These are phyloP conservation scores for Penicillium sp. DNA, from an alignment of 2,329 filamentous ascomycete species.

Conservation along the genomic window DNA sequence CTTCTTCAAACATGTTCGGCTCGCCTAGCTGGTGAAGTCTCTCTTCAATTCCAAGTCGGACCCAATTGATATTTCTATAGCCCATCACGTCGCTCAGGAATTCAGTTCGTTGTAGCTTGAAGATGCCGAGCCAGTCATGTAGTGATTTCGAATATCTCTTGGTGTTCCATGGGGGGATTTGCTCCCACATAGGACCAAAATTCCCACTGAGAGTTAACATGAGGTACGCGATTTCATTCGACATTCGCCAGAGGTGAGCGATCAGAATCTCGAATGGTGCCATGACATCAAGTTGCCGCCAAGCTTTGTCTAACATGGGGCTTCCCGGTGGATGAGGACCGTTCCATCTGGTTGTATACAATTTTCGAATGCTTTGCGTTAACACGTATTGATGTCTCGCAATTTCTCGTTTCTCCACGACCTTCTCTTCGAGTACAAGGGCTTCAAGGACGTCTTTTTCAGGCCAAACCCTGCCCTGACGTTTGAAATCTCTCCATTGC, in stretches of 20 bases:
- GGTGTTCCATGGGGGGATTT: neutral
- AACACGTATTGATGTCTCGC: neutral
- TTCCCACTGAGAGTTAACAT: slow-evolving; percentile 6
- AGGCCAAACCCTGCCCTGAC: too few relatives aligned
- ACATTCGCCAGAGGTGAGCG: slow-evolving; percentile 1
- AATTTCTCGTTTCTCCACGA: neutral
- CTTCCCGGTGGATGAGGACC: slow-evolving; percentile 2
- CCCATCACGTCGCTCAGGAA: slow-evolving; percentile 3
- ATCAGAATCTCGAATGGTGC: slow-evolving; percentile 23
- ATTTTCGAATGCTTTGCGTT: slow-evolving; percentile 1
- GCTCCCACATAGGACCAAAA: slow-evolving; percentile 7
- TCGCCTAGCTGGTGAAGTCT: slow-evolving; percentile 16
- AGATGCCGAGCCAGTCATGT: neutral
- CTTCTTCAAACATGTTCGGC: slow-evolving; percentile 13
- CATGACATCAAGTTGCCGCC: slow-evolving; percentile 30
- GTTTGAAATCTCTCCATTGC: too few relatives aligned
- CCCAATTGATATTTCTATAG: slow-evolving; percentile 24
- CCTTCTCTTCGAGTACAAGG: too few relatives aligned
- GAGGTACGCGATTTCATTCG: slow-evolving; percentile 13
- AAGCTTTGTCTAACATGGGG: slow-evolving; percentile 20
- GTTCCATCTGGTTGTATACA: slow-evolving; percentile 13
- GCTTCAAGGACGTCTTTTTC: too few relatives aligned
- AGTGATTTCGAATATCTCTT: neutral
- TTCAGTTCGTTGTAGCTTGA: slow-evolving; percentile 6
- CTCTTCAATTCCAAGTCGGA: slow-evolving; percentile 23